Base-by-base conservation (phyloP, 768 basidiomycete species). In the Russula sp. region DNA sequence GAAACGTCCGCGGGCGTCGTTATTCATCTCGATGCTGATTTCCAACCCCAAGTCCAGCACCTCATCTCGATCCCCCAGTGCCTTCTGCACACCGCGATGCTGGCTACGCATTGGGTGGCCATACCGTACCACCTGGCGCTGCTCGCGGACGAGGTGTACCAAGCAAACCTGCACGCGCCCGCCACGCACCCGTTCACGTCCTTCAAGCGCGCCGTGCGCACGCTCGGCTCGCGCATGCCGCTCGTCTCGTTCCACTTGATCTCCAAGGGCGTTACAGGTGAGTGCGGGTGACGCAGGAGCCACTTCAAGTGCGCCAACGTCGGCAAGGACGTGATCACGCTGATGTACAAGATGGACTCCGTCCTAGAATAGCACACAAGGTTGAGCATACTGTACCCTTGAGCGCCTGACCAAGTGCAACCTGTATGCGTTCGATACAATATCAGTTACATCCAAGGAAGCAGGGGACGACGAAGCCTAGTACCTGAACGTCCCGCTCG, bases 31-130 rank as follows among this genome's bases (percentile, higher is more conserved):
- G 70, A 84, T 89, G 79, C 84, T 94, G 64, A 87, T 94, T 68
- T 77, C 84, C 13, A 75, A 79, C 22, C 84, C 84, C 22, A 79
- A 77, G 32, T 83, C 84, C 53, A 93, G 92, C 7, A 82, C 69
- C 83, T 96, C 57, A 97, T 98, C 71, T 97, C 96, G 35, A 98
- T 99, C 65, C 96, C 96, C 2, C 96, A 99, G 76, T 98, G 98
- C 73, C 96, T 97, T 1, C 81, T 99, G 13, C 98, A 99, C 76
- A 98, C 95, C 40, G 96, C 96, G 39, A 86, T 94, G 1, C 86
- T 99, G 55, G 91, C 96, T 1, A 88, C 94, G 70, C 84, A 83
- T 50, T 94, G 94, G 20, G 77, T 81, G 6, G 78, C 90, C 0
- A 77, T 98, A 44, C 91, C 94, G 0, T 99, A 98, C 76, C 84